These are phyloP conservation scores for Climacium dendroides DNA, from an alignment of 225 moss, liverwort and hornwort species.

Conservation along the genomic window DNA sequence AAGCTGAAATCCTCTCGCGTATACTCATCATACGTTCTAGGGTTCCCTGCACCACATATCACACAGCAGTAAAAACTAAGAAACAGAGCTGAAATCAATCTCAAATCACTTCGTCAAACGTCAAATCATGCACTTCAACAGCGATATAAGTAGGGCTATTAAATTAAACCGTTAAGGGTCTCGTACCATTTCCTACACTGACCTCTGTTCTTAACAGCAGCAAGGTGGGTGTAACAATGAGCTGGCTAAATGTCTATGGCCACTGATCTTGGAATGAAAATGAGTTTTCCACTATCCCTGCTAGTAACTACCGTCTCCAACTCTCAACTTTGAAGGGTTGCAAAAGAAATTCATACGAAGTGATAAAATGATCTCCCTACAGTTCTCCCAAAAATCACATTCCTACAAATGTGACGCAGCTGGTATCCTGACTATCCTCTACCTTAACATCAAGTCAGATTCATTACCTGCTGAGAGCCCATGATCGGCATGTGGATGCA, in stretches of 20 bases:
- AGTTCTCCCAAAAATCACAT: not conserved
- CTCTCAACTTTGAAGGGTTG: not conserved
- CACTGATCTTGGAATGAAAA: not conserved
- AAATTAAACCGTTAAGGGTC: not conserved
- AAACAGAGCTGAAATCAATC: not conserved
- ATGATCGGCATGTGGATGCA: conserved; percentile 55
- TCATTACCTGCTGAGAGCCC: conserved; percentile 9
- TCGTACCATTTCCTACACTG: not conserved
- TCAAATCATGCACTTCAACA: not conserved
- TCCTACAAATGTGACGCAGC: not conserved
- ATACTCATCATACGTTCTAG: conserved; percentile 69
- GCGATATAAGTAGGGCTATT: not conserved
- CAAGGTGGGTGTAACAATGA: not conserved
- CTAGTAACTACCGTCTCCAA: not conserved
- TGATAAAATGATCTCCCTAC: not conserved
- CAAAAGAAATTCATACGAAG: not conserved
- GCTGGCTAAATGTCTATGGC: not conserved
- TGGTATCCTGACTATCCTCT: not conserved
- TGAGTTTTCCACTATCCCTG: not conserved
- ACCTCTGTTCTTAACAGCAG: not conserved
- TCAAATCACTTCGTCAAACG: not conserved
- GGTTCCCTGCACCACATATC: conserved; percentile 17
- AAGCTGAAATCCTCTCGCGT: conserved; percentile 92
- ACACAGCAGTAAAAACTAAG: not conserved
- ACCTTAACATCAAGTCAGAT: not conserved